Base-by-base conservation (phyloP, 257 asterid genomes). In the Haberlea rhodopensis region DNA sequence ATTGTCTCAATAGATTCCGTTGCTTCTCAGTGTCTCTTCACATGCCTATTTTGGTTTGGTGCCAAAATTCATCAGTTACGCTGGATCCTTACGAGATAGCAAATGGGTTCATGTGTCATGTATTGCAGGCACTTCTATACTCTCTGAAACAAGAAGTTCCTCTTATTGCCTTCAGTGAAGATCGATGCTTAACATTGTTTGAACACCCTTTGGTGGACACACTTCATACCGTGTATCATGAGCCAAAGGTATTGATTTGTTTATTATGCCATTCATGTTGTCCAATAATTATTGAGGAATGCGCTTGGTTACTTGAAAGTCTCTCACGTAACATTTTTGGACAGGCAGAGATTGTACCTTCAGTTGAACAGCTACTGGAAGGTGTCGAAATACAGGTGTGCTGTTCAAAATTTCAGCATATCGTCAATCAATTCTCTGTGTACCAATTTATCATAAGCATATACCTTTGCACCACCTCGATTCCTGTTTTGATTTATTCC, bases 341-440 rank as follows among this genome's bases (percentile, higher is more conserved):
- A 66, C 87, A 94, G 99, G 99, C 95, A 28, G 97, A 90, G 83
- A 80, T 90, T 67, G 85, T 90, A 74, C 87, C 96, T 60, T 81
- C 94, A 15, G 91, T 90, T 22, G 96, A 85, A 62, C 87, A 90
- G 80, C 86, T 94, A 63, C 20, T 87, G 77, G 82, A 82, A 32
- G 82, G 81, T 32, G 76, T 51, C 21, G 95, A 90, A 62, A 80
- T 90, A 81, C 99, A 94, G 97, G 99, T 94, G 65, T 37, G 64
- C 22, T 49, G 63, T 31, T 53, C 71, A 22, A 66, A 49, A 54
- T 3, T 46, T 37, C 11, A 37, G 1, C 53, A 1, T 13, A 25
- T 24, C 22, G 2, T 20, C 26, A 22, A 32, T 32, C n/a, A 37
- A 37, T 9, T 37, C 5, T 37, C 11, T 37, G 46, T 37, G 46